Evolutionary conservation across 83 land plant genomes (phyloP), one percentile per base, ranked within the genome.

Genomic region (Larix sibirica): DNA sequence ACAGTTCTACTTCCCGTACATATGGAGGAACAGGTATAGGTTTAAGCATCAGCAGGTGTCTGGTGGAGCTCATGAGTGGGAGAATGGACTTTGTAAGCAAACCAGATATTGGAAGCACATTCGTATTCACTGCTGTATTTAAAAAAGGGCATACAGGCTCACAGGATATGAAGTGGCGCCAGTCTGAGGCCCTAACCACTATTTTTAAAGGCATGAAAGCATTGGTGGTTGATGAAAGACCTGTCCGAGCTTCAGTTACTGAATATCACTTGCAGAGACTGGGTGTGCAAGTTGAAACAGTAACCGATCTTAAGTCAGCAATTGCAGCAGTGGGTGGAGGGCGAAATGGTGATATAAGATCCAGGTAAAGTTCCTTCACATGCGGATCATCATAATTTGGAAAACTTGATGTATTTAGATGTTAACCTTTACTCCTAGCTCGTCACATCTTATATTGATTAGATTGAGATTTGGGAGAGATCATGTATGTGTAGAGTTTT

Each of bases 21-120:
- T 88, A 95, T 80, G 99, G 99, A 44, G 99, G 99, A 4, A 97
- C 99, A 5, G 99, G 99, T 24, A 97, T 97, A 40, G 99, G 99
- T 16, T 88, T 97, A 58, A 97, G 99, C 86, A 97, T 97, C 63
- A 92, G 99, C 88, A 90, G 88, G 44, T 90, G 94, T 81, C 85
- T 97, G 77, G 98, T 96, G 23, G 91, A 89, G 74, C 90, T 95
- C 10, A 97, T 97, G 98, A 76, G 81, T 36, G 99, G 99, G 38
- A 95, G 94, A 78, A 97, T 97, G 84, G 96, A 87, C 20, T 92
- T 97, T 85, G 94, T 79, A 38, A 97, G 99, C 81, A 82, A 71
- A 64, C 94, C 94, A 1, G 69, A 79, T 14, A 79, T 90, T 75
- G 99, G 99, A 24, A 85, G 92, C 18, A 92, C 95, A 10, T 97